Evolutionary conservation across 495 filamentous ascomycete genomes (phyloP), one percentile per base, ranked within the genome.

Genomic region (Parmelia sp.): DNA sequence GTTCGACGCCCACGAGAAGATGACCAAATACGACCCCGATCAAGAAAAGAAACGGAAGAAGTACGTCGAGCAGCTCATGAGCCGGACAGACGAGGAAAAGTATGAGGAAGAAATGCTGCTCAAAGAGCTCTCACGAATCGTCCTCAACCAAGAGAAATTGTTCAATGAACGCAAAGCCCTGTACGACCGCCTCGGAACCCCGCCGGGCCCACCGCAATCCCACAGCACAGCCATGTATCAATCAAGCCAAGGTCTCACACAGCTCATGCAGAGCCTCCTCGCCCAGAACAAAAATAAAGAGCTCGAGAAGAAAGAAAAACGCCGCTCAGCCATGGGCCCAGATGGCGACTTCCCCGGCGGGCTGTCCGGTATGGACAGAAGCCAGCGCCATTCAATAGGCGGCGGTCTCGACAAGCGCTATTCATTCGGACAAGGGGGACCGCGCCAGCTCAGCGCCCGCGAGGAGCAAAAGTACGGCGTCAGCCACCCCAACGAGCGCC

Each of bases 101-200:
- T 85, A 88, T 62, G 94, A 98, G 69, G 94, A 98, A 74, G 90
- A 94, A 68, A 85, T 90, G 62, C 78, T 97, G 1, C 82, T 98
- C 9, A 79, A 88, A 56, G 94, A 98, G 71, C 83, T 98, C 39
- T 91, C 92, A 68, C 87, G 95, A 63, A 96, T 98, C 66, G 82
- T 92, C 44, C 83, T 84, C 65, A 85, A 88, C 64, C 88, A 93
- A 64, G 88, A 93, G 65, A 84, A 81, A 66, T 86, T 96, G 68
- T 87, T 91, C 69, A 85, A 90, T 66, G 91, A 96, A 69, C 91
- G 93, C 51, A 83, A 86, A 68, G 94, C 97, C 71, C 83, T 97
- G n/a, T 94, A 94, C 74, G 83, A 85, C 64, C 85, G 92, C 62
- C 86, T 97, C 15, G 92, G 96, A 65, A 85, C 86, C 64, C 89